These are phyloP conservation scores for Leccinum subgranulosum DNA, from an alignment of 768 basidiomycete species.

Conservation along the genomic window DNA sequence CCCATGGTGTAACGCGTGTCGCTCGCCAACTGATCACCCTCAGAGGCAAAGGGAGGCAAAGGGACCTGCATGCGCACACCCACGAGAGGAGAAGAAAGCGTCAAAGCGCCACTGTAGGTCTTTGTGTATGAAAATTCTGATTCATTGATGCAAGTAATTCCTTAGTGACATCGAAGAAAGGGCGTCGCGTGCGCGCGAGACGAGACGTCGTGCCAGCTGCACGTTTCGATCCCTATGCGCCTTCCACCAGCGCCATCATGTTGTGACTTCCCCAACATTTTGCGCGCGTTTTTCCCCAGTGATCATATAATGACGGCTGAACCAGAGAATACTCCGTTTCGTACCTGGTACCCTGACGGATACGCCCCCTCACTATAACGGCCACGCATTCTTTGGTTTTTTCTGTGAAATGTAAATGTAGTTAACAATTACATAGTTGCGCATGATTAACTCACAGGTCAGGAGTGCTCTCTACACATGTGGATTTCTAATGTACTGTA, in stretches of 20 bases:
- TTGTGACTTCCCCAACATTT: background rate
- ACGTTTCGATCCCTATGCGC: constrained; percentile 6
- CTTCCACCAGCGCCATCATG: constrained; percentile 11
- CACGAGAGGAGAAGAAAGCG: background rate
- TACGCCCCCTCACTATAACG: background rate
- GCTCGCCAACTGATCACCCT: background rate
- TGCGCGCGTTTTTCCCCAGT: background rate
- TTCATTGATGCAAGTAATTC: background rate
- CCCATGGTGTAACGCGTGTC: constrained; percentile 1
- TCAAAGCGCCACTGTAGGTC: constrained; percentile 9
- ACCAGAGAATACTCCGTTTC: background rate
- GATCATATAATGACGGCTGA: background rate
- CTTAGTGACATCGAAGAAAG: constrained; percentile 8
- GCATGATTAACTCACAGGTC: background rate
- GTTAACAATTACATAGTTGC: background rate
- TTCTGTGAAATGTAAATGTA: background rate
- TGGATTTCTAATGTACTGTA: background rate
- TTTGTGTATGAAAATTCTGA: background rate
- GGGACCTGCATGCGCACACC: background rate
- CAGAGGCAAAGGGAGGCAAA: background rate
- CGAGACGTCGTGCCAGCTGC: background rate
- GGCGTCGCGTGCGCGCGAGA: background rate
- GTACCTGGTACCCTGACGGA: background rate
- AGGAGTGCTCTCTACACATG: background rate
- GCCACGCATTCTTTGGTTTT: background rate